Base-by-base conservation (phyloP, 768 basidiomycete genomes). In the Mrakia blollopis region DNA sequence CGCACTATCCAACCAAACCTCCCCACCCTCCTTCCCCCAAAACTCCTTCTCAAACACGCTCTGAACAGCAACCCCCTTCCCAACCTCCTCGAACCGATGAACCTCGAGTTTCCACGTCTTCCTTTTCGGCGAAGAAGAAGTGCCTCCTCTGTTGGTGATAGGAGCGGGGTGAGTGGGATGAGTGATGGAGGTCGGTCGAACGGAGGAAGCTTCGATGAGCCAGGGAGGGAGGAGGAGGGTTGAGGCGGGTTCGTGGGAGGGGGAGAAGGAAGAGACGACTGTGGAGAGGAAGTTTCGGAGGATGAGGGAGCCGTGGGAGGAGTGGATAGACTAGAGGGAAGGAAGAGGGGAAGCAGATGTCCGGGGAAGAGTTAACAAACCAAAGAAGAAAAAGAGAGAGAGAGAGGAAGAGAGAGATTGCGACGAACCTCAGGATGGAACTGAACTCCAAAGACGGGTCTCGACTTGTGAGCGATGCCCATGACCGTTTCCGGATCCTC, bases 391-490 rank as follows among this genome's bases (percentile, higher is more conserved):
- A 3, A 61, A 39, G 11, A 7, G 30, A 39, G 30, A 41, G 44
- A 57, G 77, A 41, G 37, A 62, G 79, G 79, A 32, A 82, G 74
- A 21, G 80, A 73, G 85, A 23, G 9, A 16, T 9, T 4, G 21
- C 16, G 28, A 62, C 54, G 67, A 21, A 78, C 93, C 81, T 93
- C 92, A 9, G 92, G 92, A 81, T 94, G 92, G 82, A 93, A 94
- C 81, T 94, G 92, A 32, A 94, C 92, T 5, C 91, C 92, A 90
- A 91, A 93, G 80, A 92, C 91, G 6, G 92, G 92, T 78, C 86
- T 87, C 32, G 80, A 83, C 70, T 79, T 85, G 81, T 94, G 92
- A 79, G 86, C 87, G 37, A 87, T 84, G 57, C 89, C 91, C 92
- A 94, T 93, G 65, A 92, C 85, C 30, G 92, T 89, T 62, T 80